Evolutionary conservation across 257 asterid genomes (phyloP), one percentile per base, ranked within the genome.

Genomic region (Mitragyna speciosa): DNA sequence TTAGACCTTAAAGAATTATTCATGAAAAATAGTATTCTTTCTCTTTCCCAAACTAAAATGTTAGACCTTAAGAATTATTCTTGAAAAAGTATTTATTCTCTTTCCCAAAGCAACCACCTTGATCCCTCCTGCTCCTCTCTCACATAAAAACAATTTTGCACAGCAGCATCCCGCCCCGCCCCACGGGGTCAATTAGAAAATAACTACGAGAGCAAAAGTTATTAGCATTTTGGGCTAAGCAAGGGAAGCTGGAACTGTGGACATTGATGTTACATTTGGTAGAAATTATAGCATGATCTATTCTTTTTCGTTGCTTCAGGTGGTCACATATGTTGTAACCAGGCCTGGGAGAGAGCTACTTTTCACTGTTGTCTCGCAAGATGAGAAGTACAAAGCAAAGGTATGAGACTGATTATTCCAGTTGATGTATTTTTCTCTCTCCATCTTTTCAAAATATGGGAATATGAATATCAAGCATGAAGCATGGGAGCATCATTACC

Each of bases 361-460:
- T 70, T 96, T 94, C 77, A 96, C 98, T 22, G 99, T 96, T 65
- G 94, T 94, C 77, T 85, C 97, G 19, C 95, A 91, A 83, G 99
- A 96, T 41, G 99, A 96, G 91, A 96, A 96, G 89, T 96, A 96
- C 85, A 96, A 96, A 85, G 99, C 99, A 36, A 96, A 95, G 98
- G 97, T 95, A 63, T 49, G 85, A 70, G 66, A 31, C 74, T 16
- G 49, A 48, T 22, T 73, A 39, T 41, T 54, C 36, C 16, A 75
- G 16, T 45, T 56, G 51, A 68, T 28, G 49, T 43, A 20, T n/a
- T 31, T 20, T 75, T 17, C 36, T 20, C 30, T 76, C 41, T 66
- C 5, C 7, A 36, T 48, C 30, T 45, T 52, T 51, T 49, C 49
- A 26, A 51, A 65, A 68, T 39, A 75, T 26, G 11, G 72, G 8